These are phyloP conservation scores for Penicillium vulpinum DNA, from an alignment of 2,329 filamentous ascomycete genomes.

Conservation along the genomic window DNA sequence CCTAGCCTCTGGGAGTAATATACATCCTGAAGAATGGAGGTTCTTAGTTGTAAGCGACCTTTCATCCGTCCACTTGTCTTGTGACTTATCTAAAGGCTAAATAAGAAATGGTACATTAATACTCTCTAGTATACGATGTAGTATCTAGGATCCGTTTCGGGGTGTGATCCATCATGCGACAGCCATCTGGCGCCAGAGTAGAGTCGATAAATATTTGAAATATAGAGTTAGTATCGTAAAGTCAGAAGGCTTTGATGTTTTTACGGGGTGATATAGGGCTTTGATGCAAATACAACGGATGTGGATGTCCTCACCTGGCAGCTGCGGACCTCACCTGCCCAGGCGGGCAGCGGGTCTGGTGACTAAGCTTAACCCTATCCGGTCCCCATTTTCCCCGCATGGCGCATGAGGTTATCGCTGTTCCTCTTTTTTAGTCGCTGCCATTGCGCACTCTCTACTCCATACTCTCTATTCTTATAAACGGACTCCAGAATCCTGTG, in stretches of 20 bases:
- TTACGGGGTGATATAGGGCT: not conserved
- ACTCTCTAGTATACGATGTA: not conserved
- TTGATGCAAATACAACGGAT: not conserved
- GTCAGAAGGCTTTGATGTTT: not conserved
- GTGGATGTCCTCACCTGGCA: not conserved
- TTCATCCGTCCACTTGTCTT: not conserved
- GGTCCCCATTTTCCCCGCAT: constrained; percentile 8
- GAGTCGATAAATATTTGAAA: not conserved
- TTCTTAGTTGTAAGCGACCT: not conserved
- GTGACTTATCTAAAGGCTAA: not conserved
- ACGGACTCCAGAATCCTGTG: constrained; percentile 3
- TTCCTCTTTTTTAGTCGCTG: not conserved
- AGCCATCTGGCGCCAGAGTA: constrained; percentile 9
- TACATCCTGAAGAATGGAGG: not conserved
- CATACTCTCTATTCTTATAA: constrained; percentile 17
- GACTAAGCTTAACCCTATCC: constrained; percentile 6
- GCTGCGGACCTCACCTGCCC: not conserved
- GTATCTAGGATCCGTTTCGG: constrained; percentile 1
- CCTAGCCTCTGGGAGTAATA: not conserved
- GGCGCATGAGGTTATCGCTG: constrained; percentile 6
- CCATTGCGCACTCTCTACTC: not conserved
- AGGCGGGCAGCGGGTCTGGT: not conserved
- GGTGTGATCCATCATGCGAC: constrained; percentile 11
- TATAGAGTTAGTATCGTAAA: not conserved
- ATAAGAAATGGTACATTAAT: not conserved